Percentiles rank a stretch among this genome's conserved stretches.
Conservation (phyloP, 305 asterid genomes). For the Rubia peregrina region DNA sequence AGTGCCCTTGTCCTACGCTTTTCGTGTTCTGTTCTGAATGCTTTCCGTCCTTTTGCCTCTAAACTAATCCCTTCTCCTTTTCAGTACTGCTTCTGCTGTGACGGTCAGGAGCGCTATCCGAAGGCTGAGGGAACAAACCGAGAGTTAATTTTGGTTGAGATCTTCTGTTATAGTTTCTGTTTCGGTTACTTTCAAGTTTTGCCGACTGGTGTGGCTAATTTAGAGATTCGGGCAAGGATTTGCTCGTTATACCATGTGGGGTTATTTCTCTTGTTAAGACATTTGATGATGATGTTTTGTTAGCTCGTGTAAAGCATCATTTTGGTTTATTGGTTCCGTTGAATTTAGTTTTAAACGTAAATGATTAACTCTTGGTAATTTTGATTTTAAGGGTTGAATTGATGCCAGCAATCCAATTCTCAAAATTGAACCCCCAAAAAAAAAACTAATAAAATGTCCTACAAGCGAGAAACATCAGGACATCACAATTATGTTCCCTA, state of each 20-base stretch:
- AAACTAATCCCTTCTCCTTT: slow-evolving; percentile 1
- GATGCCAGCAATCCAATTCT: no score
- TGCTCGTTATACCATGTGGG: neutral
- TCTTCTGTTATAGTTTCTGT: neutral
- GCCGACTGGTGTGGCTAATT: neutral
- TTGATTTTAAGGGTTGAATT: no score
- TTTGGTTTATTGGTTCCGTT: neutral
- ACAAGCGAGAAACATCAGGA: no score
- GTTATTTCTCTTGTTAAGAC: neutral
- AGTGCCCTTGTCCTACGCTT: neutral
- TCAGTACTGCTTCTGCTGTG: slow-evolving; percentile 86
- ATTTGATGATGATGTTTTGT: neutral
- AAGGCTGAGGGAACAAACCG: slow-evolving; percentile 84
- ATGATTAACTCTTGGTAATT: no score
- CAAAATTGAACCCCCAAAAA: no score
- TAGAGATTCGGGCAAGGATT: neutral
- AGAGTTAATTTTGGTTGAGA: slow-evolving; percentile 32
- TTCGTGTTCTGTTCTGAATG: neutral
- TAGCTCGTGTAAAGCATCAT: neutral
- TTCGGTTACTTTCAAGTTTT: neutral
- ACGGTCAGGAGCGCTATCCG: slow-evolving; percentile 86
- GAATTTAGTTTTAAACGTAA: neutral
- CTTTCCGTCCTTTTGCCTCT: neutral
- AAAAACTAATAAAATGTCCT: no score
- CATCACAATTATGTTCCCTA: no score